Percentiles rank a stretch among this genome's conserved stretches.
phyloP scores from a whole-genome alignment of 768 basidiomycete genomes.

The Tylopilus rubrobrunneus region DNA sequence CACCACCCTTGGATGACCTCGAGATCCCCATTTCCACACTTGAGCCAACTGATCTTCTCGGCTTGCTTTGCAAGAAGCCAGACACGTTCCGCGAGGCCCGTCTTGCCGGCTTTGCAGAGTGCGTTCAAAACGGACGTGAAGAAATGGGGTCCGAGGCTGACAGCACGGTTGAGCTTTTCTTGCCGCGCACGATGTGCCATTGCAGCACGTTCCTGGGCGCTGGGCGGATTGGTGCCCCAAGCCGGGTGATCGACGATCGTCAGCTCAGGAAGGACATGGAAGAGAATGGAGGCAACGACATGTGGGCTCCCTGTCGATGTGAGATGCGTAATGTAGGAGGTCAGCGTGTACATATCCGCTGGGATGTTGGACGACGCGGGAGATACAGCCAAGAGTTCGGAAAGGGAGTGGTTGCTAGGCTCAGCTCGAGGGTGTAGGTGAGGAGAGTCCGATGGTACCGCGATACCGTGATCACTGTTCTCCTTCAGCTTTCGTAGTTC shows the following conservation, averaged over 20 bases:
- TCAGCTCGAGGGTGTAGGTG: neutral
- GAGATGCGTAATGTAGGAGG: constrained; percentile 50
- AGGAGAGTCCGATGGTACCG: constrained; percentile 9
- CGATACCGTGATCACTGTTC: constrained; percentile 24
- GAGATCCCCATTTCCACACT: constrained; percentile 16
- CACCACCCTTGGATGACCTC: constrained; percentile 50
- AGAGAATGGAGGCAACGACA: constrained; percentile 45
- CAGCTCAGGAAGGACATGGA: constrained; percentile 54
- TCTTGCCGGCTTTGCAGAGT: constrained; percentile 51
- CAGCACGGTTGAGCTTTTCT: constrained; percentile 38
- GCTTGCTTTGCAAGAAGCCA: constrained; percentile 61
- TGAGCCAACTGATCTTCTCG: constrained; percentile 50
- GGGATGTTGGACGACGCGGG: constrained; percentile 16
- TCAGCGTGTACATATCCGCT: constrained; percentile 46
- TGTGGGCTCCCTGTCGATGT: constrained; percentile 45
- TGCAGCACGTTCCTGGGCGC: constrained; percentile 21
- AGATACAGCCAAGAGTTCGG: constrained; percentile 11
- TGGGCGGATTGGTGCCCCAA: constrained; percentile 30
- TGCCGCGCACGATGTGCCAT: constrained; percentile 25
- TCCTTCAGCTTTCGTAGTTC: constrained; percentile 27
- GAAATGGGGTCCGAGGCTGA: constrained; percentile 54
- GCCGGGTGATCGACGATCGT: constrained; percentile 36
- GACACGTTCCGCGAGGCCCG: constrained; percentile 56
- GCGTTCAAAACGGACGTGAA: constrained; percentile 60
- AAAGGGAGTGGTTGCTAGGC: constrained; percentile 4